phyloP scores from a whole-genome alignment of 768 basidiomycete species.

The Phaeolepiota aurea region DNA sequence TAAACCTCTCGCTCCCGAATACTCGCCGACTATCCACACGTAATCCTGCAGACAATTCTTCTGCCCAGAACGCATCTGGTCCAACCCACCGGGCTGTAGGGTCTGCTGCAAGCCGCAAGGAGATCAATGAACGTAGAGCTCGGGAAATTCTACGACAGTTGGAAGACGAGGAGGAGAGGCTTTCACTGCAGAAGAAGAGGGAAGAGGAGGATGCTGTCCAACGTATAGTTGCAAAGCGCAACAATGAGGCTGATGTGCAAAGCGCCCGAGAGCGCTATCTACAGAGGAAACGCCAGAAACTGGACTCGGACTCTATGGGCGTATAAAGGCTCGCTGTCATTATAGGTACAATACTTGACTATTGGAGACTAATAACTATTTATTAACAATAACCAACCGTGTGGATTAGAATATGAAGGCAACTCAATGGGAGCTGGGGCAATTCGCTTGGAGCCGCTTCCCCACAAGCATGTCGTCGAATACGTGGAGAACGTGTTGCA shows the following conservation, averaged over 20 bases:
- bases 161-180: conserved; percentile 60
- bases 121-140: conserved; percentile 79
- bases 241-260: conserved; percentile 65
- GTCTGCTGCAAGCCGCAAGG: conserved; percentile 66
- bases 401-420: not conserved
- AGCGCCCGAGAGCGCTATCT: conserved; percentile 70
- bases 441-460: conserved; percentile 2
- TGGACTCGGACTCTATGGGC: conserved; percentile 34
- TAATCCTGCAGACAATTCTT: conserved; percentile 13
- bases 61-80: conserved; percentile 12
- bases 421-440: conserved; percentile 9
- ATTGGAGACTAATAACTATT: not conserved
- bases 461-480: conserved; percentile 41
- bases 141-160: conserved; percentile 75
- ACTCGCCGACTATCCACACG: conserved; percentile 60
- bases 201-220: conserved; percentile 59
- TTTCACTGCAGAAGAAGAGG: conserved; percentile 45
- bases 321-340: not conserved
- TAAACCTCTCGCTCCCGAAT: conserved; percentile 83
- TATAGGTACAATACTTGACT: not conserved
- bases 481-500: conserved; percentile 34
- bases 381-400: not conserved
- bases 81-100: conserved; percentile 73
- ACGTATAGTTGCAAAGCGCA: conserved; percentile 64
- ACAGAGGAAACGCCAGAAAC: conserved; percentile 69